Percentiles rank a stretch among this genome's conserved stretches.
Evolutionary conservation across 2,329 filamentous ascomycete genomes (phyloP).

Genomic region (Dothideomycetidae sp.): DNA sequence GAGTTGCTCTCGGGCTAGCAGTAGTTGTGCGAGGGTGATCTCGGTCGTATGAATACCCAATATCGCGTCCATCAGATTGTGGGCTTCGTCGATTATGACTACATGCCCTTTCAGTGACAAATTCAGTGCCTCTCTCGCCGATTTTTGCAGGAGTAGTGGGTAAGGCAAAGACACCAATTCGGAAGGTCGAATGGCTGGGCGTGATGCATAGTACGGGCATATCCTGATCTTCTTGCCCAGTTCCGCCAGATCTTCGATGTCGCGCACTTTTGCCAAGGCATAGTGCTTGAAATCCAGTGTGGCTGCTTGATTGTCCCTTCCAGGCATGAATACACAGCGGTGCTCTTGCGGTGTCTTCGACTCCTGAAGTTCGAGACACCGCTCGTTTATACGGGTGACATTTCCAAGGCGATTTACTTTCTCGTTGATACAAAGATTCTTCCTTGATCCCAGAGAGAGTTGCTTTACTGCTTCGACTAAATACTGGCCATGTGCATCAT

Average conservation of each 20-base stretch:
- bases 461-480: constrained; percentile 56
- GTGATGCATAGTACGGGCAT: constrained; percentile 93
- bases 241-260: constrained; percentile 78
- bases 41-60: constrained; percentile 71
- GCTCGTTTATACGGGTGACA: constrained; percentile 78
- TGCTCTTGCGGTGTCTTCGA: constrained; percentile 45
- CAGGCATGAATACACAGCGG: constrained; percentile 64
- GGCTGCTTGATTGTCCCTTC: constrained; percentile 56
- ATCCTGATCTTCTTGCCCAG: constrained; percentile 67
- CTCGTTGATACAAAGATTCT: constrained; percentile 80
- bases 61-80: constrained; percentile 94
- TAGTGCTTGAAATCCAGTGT: constrained; percentile 75
- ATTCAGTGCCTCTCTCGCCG: constrained; percentile 72
- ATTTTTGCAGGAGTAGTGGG: constrained; percentile 73
- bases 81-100: constrained; percentile 93
- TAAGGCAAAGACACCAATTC: constrained; percentile 89
- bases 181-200: constrained; percentile 64
- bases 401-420: constrained; percentile 56
- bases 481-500: constrained; percentile 8
- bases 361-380: constrained; percentile 81
- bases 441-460: constrained; percentile 69
- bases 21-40: constrained; percentile 58
- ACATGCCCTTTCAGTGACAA: constrained; percentile 77
- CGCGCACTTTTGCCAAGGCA: constrained; percentile 67
- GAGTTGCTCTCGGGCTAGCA: constrained; percentile 58